A percentile compares a stretch with the other conserved stretches of the same genome.
Evolutionary conservation across 345 rosid genomes (phyloP).

Genomic region (Populus ilicifolia): DNA sequence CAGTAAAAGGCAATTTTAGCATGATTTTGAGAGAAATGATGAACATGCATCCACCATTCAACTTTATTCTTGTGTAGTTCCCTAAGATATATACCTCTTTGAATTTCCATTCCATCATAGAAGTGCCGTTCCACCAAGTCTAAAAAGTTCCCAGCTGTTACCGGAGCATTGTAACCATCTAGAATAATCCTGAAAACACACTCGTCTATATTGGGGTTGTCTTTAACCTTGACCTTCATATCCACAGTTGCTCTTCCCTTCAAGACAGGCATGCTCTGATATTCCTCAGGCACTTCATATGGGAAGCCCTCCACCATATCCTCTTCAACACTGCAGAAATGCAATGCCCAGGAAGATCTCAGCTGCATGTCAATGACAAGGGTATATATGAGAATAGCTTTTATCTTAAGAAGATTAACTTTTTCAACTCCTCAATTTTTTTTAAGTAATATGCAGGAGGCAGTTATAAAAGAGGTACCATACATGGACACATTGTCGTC

Average conservation of each 20-base stretch:
- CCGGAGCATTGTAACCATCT: slow-evolving; percentile 96
- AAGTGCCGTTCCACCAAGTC: slow-evolving; percentile 90
- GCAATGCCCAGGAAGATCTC: slow-evolving; percentile 99
- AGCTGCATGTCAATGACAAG: slow-evolving; percentile 99
- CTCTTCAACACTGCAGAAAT: slow-evolving; percentile 99
- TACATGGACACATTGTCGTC: not conserved
- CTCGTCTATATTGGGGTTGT: slow-evolving; percentile 83
- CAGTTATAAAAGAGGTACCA: not conserved
- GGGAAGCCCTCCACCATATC: slow-evolving; percentile 97
- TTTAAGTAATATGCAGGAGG: slow-evolving; percentile 11
- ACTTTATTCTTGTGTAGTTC: no score
- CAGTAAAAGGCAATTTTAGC: not conserved
- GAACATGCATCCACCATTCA: no score
- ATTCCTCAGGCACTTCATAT: slow-evolving; percentile 85
- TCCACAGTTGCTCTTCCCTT: slow-evolving; percentile 96
- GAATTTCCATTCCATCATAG: slow-evolving; percentile 98
- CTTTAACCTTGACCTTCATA: slow-evolving; percentile 98
- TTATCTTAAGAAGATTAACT: slow-evolving; percentile 38
- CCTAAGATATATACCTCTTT: slow-evolving; percentile 57
- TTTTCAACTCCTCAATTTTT: slow-evolving; percentile 23
- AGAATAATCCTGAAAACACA: slow-evolving; percentile 84
- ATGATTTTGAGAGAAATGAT: no score
- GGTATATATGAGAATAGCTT: slow-evolving; percentile 57
- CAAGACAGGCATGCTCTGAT: slow-evolving; percentile 73
- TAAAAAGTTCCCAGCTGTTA: slow-evolving; percentile 88